Evolutionary conservation across 495 filamentous ascomycete species (phyloP).

Genomic region (Penicillium samsonianum): DNA sequence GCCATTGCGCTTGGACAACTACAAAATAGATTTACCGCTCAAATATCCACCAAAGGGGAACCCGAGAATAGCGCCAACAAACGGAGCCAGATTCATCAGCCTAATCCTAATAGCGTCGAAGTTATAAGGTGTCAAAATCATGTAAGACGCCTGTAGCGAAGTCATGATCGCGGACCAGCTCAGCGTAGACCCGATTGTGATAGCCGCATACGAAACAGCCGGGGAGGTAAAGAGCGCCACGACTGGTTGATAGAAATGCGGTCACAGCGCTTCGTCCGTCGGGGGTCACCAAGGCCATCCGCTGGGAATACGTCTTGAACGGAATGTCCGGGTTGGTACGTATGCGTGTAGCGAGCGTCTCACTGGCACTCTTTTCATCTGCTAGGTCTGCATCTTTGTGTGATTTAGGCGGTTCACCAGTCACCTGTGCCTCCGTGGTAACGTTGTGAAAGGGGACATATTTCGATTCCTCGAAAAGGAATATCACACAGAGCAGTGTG

Average conservation of each 20-base stretch:
- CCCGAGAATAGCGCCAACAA: conserved; percentile 41
- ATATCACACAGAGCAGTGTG: conserved; percentile 36
- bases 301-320: conserved; percentile 27
- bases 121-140: conserved; percentile 40
- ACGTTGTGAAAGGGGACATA: conserved; percentile 24
- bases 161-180: conserved; percentile 37
- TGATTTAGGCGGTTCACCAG: background rate
- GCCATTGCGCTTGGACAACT: conserved; percentile 37
- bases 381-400: background rate
- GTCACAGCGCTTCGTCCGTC: conserved; percentile 27
- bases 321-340: conserved; percentile 13
- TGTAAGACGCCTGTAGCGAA: conserved; percentile 32
- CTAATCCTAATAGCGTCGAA: conserved; percentile 40
- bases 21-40: conserved; percentile 39
- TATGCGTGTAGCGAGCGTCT: background rate
- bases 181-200: conserved; percentile 38
- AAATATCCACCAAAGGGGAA: conserved; percentile 35
- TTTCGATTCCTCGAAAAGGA: conserved; percentile 49
- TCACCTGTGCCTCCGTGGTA: background rate
- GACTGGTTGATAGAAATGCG: conserved; percentile 30
- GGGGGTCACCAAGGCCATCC: conserved; percentile 29
- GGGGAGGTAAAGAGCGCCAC: conserved; percentile 30
- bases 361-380: background rate
- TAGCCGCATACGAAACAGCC: conserved; percentile 39
- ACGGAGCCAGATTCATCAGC: conserved; percentile 39